Conservation (phyloP, 495 filamentous ascomycete genomes). For the Annulohypoxylon maeteangense region DNA sequence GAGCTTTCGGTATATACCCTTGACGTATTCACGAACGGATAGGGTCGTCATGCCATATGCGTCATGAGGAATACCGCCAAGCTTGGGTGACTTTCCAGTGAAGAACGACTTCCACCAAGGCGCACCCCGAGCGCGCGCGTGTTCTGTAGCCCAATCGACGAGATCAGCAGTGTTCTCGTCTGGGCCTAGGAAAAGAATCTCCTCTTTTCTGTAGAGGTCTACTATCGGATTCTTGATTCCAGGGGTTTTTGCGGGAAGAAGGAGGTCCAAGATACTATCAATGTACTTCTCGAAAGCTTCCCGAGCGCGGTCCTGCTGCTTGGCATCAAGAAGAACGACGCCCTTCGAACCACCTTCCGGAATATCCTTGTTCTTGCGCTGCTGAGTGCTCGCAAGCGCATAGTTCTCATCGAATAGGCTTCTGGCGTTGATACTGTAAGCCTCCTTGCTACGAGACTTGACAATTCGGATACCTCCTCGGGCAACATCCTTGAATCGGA, state of each 20-base stretch:
- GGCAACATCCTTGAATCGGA: constrained; percentile 96
- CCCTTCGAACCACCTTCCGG: constrained; percentile 99
- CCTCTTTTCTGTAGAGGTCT: constrained; percentile 90
- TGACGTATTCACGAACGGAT: constrained; percentile 93
- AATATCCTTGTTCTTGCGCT: constrained; percentile 99
- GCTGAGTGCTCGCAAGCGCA: constrained; percentile 96
- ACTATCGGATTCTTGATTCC: constrained; percentile 99
- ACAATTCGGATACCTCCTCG: constrained; percentile 98
- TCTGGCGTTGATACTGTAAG: constrained; percentile 94
- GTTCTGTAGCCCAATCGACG: constrained; percentile 97
- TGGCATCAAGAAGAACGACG: constrained; percentile 91
- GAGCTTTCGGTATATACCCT: constrained; percentile 96
- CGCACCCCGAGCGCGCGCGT: constrained; percentile 86
- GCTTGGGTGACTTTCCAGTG: constrained; percentile 94
- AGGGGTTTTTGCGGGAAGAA: constrained; percentile 87
- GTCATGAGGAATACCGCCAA: constrained; percentile 97
- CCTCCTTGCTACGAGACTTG: constrained; percentile 94
- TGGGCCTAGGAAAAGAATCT: constrained; percentile 98
- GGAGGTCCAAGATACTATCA: constrained; percentile 94
- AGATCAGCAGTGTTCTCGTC: constrained; percentile 98
- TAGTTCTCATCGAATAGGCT: constrained; percentile 99
- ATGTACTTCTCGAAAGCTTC: constrained; percentile 99
- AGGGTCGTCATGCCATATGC: constrained; percentile 97
- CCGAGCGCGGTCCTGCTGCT: constrained; percentile 89
- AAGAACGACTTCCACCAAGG: constrained; percentile 99